These are phyloP conservation scores for Cutaneotrichosporon cyanovorans DNA, from an alignment of 1,284 basidiomycete genomes.

Conservation along the genomic window DNA sequence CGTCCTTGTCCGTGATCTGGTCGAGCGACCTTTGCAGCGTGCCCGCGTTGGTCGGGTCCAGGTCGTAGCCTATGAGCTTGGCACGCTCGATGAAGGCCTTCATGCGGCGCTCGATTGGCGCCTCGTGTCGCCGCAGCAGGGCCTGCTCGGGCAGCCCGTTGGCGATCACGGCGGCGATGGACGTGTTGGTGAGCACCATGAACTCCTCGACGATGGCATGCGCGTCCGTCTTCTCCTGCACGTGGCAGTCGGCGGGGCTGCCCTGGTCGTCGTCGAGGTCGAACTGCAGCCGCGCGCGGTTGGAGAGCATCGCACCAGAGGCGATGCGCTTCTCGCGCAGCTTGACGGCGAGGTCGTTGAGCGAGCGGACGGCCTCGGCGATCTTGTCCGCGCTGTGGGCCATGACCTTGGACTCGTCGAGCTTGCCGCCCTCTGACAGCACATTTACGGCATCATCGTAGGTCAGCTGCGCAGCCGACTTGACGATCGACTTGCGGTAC, in stretches of 20 bases:
- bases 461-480: conserved; percentile 68
- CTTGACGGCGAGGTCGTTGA: conserved; percentile 61
- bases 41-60: conserved; percentile 73
- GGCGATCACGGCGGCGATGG: conserved; percentile 87
- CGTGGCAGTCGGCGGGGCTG: conserved; percentile 70
- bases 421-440: conserved; percentile 60
- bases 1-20: conserved; percentile 62
- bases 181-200: conserved; percentile 85
- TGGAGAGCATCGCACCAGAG: conserved; percentile 68
- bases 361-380: conserved; percentile 64
- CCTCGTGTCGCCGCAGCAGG: conserved; percentile 86
- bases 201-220: conserved; percentile 88
- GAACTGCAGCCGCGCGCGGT: conserved; percentile 69
- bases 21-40: conserved; percentile 77
- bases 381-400: conserved; percentile 57
- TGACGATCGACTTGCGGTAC: conserved; percentile 89
- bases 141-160: conserved; percentile 91
- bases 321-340: conserved; percentile 69
- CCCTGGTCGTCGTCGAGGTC: conserved; percentile 66
- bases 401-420: conserved; percentile 53
- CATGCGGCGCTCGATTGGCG: conserved; percentile 76
- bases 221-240: conserved; percentile 61
- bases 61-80: conserved; percentile 68
- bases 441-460: conserved; percentile 74
- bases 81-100: conserved; percentile 72